phyloP scores from a whole-genome alignment of 129 eudicot genomes.

The Oenanthe sinensis region DNA sequence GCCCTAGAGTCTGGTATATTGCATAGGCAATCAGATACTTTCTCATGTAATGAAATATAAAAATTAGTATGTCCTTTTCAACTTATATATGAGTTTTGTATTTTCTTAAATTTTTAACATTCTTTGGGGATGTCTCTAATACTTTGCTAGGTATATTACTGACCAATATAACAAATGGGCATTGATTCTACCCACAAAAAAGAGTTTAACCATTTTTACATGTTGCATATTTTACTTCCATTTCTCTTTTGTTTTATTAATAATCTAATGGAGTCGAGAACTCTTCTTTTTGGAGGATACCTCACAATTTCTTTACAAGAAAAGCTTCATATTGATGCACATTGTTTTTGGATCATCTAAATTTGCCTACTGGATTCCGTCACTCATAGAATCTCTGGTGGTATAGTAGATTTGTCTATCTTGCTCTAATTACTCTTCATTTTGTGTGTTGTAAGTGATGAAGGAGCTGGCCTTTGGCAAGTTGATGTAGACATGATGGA shows the following conservation, averaged over 20 bases:
- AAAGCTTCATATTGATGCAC: neutral
- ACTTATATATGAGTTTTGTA: neutral
- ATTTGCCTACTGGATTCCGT: neutral
- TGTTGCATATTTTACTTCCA: neutral
- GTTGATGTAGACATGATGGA: slow-evolving; percentile 94
- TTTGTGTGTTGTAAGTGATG: slow-evolving; percentile 44
- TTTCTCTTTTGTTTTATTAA: neutral
- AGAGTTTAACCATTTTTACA: neutral
- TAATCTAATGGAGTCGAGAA: neutral
- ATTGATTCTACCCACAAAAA: neutral
- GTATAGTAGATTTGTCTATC: slow-evolving; percentile 3
- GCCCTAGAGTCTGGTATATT: neutral
- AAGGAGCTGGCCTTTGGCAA: slow-evolving; percentile 66
- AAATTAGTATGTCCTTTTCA: too few relatives aligned
- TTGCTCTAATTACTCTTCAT: slow-evolving; percentile 7
- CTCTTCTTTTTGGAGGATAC: neutral
- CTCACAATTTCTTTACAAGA: neutral
- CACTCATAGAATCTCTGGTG: neutral
- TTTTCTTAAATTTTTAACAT: neutral
- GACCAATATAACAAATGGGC: neutral
- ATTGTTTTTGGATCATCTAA: neutral
- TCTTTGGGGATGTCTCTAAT: neutral
- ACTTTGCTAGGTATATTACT: neutral
- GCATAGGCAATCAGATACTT: neutral
- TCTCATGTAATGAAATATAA: neutral